Percentiles rank a stretch among this genome's conserved stretches.
phyloP scores from a whole-genome alignment of 2,329 filamentous ascomycete species.

The Bipolaris victoriae region DNA sequence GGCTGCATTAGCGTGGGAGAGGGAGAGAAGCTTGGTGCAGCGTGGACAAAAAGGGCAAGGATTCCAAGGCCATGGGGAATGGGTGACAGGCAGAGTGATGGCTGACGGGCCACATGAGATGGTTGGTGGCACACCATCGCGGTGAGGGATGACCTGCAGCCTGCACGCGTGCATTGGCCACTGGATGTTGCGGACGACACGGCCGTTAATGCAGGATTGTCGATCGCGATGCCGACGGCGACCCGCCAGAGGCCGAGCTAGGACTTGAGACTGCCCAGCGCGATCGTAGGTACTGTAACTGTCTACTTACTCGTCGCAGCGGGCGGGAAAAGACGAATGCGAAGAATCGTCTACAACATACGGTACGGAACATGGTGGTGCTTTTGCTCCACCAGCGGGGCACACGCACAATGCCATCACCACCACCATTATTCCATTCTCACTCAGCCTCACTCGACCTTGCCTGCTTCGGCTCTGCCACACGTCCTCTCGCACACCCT shows the following conservation, averaged over 20 bases:
- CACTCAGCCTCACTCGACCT: constrained; percentile 36
- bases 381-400: constrained; percentile 20
- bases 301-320: no score
- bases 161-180: constrained; percentile 35
- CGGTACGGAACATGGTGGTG: neutral
- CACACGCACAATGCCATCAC: constrained; percentile 27
- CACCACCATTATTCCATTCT: constrained; percentile 9
- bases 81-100: constrained; percentile 43
- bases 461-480: constrained; percentile 22
- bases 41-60: constrained; percentile 35
- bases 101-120: constrained; percentile 34
- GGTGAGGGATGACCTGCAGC: constrained; percentile 38
- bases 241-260: constrained; percentile 20
- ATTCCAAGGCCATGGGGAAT: constrained; percentile 39
- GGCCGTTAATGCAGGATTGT: constrained; percentile 42
- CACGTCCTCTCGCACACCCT: constrained; percentile 26
- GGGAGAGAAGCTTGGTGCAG: constrained; percentile 47
- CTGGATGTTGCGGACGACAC: constrained; percentile 33
- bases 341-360: no score
- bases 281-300: constrained; percentile 9
- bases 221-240: constrained; percentile 31
- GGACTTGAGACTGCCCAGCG: constrained; percentile 21
- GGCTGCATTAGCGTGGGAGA: constrained; percentile 42
- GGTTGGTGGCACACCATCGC: constrained; percentile 29
- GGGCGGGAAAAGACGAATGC: neutral